These are phyloP conservation scores for Lolium rigidum DNA, from an alignment of 176 grass and related monocot species.

Conservation along the genomic window DNA sequence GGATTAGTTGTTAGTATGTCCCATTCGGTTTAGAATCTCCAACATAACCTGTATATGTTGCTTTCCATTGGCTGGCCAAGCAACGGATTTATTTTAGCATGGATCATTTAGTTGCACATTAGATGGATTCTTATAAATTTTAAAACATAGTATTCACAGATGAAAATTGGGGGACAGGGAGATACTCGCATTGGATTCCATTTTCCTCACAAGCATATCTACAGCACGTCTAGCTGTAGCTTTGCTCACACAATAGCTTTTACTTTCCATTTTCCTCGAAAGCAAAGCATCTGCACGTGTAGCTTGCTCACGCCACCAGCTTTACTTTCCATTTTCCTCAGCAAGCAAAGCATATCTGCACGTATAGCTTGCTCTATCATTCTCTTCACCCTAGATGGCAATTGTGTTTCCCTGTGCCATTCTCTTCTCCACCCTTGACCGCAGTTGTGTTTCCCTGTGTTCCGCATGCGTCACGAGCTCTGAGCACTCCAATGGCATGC, in stretches of 20 bases:
- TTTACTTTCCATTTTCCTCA: not conserved
- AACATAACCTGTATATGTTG: no score
- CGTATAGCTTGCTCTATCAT: no score
- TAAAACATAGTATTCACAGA: not conserved
- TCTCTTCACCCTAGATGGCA: no score
- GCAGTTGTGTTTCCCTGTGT: not conserved
- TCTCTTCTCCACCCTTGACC: not conserved
- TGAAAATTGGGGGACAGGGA: not conserved
- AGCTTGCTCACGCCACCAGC: not conserved
- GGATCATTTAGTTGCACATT: not conserved
- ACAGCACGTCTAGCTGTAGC: not conserved
- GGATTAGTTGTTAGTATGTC: not conserved
- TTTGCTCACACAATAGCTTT: not conserved
- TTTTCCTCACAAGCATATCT: not conserved
- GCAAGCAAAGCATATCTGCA: not conserved
- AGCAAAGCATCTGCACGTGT: not conserved
- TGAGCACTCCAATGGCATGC: not conserved
- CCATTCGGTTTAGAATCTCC: no score
- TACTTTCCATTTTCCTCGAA: not conserved
- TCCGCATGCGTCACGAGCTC: not conserved
- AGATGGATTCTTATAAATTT: not conserved
- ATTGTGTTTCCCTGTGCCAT: not conserved
- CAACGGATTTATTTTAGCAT: not conserved
- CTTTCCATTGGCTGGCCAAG: no score
- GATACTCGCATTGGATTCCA: not conserved